Evolutionary conservation across 208 protist species (phyloP).

Genomic region (Phytomonas sp.): DNA sequence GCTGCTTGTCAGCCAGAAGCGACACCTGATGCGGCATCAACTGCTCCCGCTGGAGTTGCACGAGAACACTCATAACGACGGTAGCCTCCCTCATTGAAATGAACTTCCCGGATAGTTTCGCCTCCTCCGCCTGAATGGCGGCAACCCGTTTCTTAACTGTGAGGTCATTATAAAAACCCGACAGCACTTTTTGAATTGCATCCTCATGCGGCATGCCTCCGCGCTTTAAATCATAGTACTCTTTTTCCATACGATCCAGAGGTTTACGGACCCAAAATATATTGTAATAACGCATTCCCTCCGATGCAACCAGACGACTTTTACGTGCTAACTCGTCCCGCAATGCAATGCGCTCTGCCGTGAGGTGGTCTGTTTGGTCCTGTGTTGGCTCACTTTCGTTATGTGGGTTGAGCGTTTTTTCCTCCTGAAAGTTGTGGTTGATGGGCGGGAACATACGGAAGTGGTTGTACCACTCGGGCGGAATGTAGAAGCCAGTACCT

Average conservation of each 20-base stretch:
- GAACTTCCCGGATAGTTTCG: constrained; percentile 80
- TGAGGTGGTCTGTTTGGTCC: constrained; percentile 45
- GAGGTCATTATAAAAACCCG: constrained; percentile 73
- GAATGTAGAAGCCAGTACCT: constrained; percentile 89
- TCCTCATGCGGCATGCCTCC: constrained; percentile 58
- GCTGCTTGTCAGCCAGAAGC: constrained; percentile 49
- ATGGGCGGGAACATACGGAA: constrained; percentile 90
- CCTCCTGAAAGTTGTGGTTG: constrained; percentile 84
- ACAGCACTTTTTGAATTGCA: constrained; percentile 73
- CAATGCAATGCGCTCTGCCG: constrained; percentile 53
- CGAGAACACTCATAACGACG: constrained; percentile 74
- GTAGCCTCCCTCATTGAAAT: constrained; percentile 88
- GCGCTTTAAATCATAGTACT: constrained; percentile 75
- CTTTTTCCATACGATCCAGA: constrained; percentile 85
- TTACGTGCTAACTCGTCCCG: constrained; percentile 76
- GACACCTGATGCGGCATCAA: constrained; percentile 80
- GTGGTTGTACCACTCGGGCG: constrained; percentile 89
- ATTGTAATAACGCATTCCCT: constrained; percentile 91
- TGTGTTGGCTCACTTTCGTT: constrained; percentile 73
- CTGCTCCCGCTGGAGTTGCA: constrained; percentile 78
- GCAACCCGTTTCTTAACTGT: constrained; percentile 78
- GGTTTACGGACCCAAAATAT: constrained; percentile 89
- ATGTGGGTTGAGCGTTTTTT: constrained; percentile 84
- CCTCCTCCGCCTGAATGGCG: constrained; percentile 84
- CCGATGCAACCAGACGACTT: constrained; percentile 74